These are phyloP conservation scores for Nidularia pulvinata DNA, from an alignment of 768 basidiomycete species.

Conservation along the genomic window DNA sequence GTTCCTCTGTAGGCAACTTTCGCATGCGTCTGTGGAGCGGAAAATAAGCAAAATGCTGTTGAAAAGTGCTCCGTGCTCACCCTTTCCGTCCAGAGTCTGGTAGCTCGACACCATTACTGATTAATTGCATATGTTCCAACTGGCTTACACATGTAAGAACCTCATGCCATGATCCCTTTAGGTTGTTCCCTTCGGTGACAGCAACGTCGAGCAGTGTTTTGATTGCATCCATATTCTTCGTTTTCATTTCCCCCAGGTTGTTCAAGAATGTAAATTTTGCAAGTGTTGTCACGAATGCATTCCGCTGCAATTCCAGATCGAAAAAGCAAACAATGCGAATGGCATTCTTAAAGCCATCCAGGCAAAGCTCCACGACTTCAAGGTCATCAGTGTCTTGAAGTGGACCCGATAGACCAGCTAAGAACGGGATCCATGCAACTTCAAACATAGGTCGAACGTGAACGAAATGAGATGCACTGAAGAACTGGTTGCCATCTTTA, in stretches of 20 bases:
- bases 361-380: constrained; percentile 87
- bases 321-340: constrained; percentile 97
- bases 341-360: constrained; percentile 97
- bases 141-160: constrained; percentile 98
- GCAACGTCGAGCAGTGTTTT: constrained; percentile 94
- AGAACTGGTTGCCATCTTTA: constrained; percentile 84
- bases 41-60: constrained; percentile 4
- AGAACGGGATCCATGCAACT: constrained; percentile 98
- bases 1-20: constrained; percentile 84
- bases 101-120: constrained; percentile 87
- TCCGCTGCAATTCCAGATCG: constrained; percentile 96
- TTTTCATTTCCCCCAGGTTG: constrained; percentile 98
- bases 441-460: constrained; percentile 99
- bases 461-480: constrained; percentile 94
- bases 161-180: constrained; percentile 96
- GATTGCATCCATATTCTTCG: constrained; percentile 99
- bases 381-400: constrained; percentile 95
- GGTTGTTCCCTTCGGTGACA: constrained; percentile 93
- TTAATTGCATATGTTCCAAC: constrained; percentile 97
- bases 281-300: constrained; percentile 96
- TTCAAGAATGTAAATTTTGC: constrained; percentile 97
- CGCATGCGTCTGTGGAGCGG: constrained; percentile 38
- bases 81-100: constrained; percentile 79
- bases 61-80: constrained; percentile 40
- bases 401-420: constrained; percentile 93